Evolutionary conservation across 2,329 filamentous ascomycete genomes (phyloP).

Genomic region (Ampelomyces quisqualis): DNA sequence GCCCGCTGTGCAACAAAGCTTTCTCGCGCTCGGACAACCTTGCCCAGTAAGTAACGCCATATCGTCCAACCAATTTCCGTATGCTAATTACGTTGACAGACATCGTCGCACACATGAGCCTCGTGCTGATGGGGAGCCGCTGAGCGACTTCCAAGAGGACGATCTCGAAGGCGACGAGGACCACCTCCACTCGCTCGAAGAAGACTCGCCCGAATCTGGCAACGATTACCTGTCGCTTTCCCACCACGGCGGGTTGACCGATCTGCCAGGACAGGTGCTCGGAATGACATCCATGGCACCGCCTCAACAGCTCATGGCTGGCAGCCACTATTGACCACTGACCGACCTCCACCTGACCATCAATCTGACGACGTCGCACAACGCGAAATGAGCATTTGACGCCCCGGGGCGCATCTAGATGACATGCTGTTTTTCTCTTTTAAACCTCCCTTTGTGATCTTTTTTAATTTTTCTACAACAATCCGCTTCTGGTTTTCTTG

Average conservation of each 20-base stretch:
- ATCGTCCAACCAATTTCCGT: constrained; percentile 12
- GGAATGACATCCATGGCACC: constrained; percentile 47
- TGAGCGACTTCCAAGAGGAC: constrained; percentile 69
- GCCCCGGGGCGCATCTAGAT: constrained; percentile 26
- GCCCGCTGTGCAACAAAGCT: constrained; percentile 96
- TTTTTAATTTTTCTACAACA: constrained; percentile 19
- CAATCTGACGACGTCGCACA: constrained; percentile 22
- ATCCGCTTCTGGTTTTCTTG: constrained; percentile 19
- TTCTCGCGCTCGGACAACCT: constrained; percentile 99
- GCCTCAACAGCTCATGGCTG: constrained; percentile 47
- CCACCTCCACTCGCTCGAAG: constrained; percentile 75
- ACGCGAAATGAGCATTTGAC: constrained; percentile 28
- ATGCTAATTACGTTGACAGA: constrained; percentile 51
- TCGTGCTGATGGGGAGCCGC: constrained; percentile 62
- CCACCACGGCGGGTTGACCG: constrained; percentile 36
- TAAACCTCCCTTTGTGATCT: constrained; percentile 17
- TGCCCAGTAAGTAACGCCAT: constrained; percentile 70
- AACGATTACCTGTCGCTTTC: constrained; percentile 55
- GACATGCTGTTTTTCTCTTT: constrained; percentile 19
- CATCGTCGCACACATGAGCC: constrained; percentile 81
- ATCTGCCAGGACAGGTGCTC: constrained; percentile 39
- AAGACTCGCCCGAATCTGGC: constrained; percentile 73
- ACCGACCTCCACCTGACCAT: constrained; percentile 11
- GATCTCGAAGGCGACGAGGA: constrained; percentile 88
- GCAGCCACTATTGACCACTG: constrained; percentile 45